These are phyloP conservation scores for Mycena filopes DNA, from an alignment of 768 basidiomycete species.

Conservation along the genomic window DNA sequence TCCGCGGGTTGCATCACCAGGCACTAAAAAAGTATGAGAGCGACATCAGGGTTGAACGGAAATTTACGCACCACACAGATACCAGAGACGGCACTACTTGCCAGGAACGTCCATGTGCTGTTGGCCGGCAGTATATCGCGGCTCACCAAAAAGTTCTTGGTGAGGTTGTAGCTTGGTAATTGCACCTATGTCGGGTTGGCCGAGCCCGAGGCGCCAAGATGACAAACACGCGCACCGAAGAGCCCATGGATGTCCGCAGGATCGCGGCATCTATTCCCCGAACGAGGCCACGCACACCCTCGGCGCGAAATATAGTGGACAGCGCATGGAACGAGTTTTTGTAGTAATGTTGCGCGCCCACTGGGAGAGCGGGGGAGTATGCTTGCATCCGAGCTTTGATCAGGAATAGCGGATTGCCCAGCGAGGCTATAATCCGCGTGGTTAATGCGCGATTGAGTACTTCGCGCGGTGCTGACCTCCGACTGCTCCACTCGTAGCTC, in stretches of 20 bases:
- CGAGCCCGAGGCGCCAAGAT: not conserved
- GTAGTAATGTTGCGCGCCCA: constrained; percentile 95
- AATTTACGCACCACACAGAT: constrained; percentile 81
- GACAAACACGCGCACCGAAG: constrained; percentile 62
- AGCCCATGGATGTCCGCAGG: constrained; percentile 94
- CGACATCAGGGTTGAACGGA: not conserved
- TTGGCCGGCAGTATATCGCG: constrained; percentile 77
- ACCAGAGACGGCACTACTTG: constrained; percentile 90
- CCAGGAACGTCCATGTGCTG: constrained; percentile 88
- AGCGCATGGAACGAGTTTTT: constrained; percentile 86
- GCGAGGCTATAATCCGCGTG: constrained; percentile 55
- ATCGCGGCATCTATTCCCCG: constrained; percentile 96
- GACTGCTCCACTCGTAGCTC: constrained; percentile 89
- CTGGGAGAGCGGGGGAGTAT: constrained; percentile 93
- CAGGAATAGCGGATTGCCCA: constrained; percentile 93
- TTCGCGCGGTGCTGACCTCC: constrained; percentile 68
- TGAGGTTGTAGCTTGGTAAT: constrained; percentile 94
- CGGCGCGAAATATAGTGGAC: constrained; percentile 78
- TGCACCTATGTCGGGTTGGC: constrained; percentile 69
- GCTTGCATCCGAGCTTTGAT: constrained; percentile 99
- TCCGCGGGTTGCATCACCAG: constrained; percentile 96
- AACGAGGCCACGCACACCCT: constrained; percentile 82
- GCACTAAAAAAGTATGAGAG: constrained; percentile 58
- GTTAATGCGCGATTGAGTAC: constrained; percentile 9
- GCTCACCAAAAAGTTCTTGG: constrained; percentile 81